Conservation (phyloP, 1,139 yeast genomes). For the Sugiyamaella novakii region DNA sequence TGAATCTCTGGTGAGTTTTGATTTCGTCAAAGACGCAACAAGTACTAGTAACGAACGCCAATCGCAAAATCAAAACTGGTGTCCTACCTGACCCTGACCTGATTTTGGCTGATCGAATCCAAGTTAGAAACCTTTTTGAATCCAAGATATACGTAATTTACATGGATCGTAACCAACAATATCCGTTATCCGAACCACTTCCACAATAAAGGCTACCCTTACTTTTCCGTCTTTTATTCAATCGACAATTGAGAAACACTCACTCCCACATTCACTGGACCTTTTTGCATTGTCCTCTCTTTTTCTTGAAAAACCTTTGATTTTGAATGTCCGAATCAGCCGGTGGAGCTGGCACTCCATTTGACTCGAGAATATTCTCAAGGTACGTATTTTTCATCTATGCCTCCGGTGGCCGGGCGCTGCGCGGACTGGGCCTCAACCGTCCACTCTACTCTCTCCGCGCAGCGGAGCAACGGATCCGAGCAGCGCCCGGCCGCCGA, state of each 20-base stretch:
- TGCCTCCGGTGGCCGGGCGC: slow-evolving; percentile 6
- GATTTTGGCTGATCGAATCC: no score
- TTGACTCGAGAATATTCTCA: slow-evolving; percentile 30
- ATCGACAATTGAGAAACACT: no score
- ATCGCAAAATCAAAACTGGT: no score
- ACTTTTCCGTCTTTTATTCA: background rate
- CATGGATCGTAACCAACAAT: background rate
- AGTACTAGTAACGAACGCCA: no score
- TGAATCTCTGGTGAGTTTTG: no score
- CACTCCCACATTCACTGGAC: no score
- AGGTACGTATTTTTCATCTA: slow-evolving; percentile 18
- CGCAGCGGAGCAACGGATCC: slow-evolving; percentile 5
- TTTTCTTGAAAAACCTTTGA: slow-evolving; percentile 1
- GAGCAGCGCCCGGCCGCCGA: slow-evolving; percentile 17
- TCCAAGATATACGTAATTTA: no score
- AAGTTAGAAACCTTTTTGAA: no score
- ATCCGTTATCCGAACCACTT: background rate
- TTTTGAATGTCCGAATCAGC: slow-evolving; percentile 26
- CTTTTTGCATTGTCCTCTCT: slow-evolving; percentile 2
- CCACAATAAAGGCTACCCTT: background rate
- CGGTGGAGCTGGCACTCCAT: slow-evolving; percentile 36
- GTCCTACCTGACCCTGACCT: no score
- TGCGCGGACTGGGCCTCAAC: no score
- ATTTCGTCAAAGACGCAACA: no score
- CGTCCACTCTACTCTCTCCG: no score